Conservation (phyloP, 2,329 filamentous ascomycete genomes). For the Sporothrix brunneoviolacea region DNA sequence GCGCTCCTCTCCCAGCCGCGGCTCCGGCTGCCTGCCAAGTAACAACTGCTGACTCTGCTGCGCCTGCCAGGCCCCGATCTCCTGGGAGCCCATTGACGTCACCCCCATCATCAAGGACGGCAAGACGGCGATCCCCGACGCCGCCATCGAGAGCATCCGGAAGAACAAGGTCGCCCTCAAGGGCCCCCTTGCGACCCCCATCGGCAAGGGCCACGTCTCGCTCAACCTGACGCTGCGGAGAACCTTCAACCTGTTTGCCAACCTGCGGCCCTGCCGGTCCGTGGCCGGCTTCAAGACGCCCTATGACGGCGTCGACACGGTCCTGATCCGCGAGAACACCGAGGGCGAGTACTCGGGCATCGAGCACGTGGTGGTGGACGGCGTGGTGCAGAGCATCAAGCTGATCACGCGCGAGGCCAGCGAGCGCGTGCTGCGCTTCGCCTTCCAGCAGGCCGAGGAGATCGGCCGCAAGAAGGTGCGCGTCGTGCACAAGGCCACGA, state of each 20-base stretch:
- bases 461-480: slow-evolving; percentile 95
- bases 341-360: slow-evolving; percentile 99
- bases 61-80: slow-evolving; percentile 67
- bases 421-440: slow-evolving; percentile 92
- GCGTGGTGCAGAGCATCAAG: slow-evolving; percentile 99
- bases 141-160: slow-evolving; percentile 86
- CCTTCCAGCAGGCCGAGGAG: slow-evolving; percentile 94
- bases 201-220: slow-evolving; percentile 98
- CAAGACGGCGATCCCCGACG: slow-evolving; percentile 89
- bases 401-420: slow-evolving; percentile 93
- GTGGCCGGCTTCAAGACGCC: slow-evolving; percentile 97
- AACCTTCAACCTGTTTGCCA: slow-evolving; percentile 99
- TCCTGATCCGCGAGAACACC: slow-evolving; percentile 98
- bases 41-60: slow-evolving; percentile 28
- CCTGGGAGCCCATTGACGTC: slow-evolving; percentile 96
- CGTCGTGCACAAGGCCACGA: slow-evolving; percentile 98
- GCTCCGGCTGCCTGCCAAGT: too few species aligned
- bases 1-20: slow-evolving; percentile 17
- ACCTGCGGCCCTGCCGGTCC: slow-evolving; percentile 94
- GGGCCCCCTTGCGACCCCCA: slow-evolving; percentile 93
- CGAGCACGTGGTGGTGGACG: slow-evolving; percentile 95
- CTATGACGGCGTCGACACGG: slow-evolving; percentile 94
- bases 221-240: slow-evolving; percentile 97
- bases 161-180: slow-evolving; percentile 97
- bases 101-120: slow-evolving; percentile 90